These are phyloP conservation scores for Lophiostoma macrostomum DNA, from an alignment of 495 filamentous ascomycete genomes.

Conservation along the genomic window DNA sequence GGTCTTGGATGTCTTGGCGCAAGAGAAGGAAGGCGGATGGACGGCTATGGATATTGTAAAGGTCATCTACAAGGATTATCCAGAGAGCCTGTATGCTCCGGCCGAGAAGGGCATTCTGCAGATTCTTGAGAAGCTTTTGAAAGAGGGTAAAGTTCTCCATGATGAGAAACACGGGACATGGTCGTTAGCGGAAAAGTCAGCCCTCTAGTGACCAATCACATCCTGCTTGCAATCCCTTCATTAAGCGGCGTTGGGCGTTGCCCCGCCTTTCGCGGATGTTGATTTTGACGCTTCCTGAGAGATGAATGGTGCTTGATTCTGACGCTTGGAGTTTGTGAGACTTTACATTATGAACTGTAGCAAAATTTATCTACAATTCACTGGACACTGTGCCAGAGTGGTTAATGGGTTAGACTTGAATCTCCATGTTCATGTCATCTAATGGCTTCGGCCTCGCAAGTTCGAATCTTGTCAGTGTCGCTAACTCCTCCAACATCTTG, in stretches of 20 bases:
- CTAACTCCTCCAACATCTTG: not conserved
- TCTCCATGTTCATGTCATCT: slow-evolving; percentile 43
- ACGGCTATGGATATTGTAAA: slow-evolving; percentile 79
- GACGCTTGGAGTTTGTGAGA: too few relatives aligned
- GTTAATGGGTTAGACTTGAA: slow-evolving; percentile 57
- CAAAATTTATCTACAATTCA: not conserved
- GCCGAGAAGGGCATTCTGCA: slow-evolving; percentile 42
- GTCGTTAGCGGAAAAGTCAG: slow-evolving; percentile 29
- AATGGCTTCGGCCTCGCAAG: slow-evolving; percentile 51
- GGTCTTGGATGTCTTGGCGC: slow-evolving; percentile 64
- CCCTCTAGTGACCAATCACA: slow-evolving; percentile 19
- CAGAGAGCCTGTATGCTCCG: slow-evolving; percentile 68
- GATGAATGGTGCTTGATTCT: too few relatives aligned
- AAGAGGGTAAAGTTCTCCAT: slow-evolving; percentile 39
- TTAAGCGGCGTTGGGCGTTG: not conserved
- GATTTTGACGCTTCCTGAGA: too few relatives aligned
- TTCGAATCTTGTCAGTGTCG: slow-evolving; percentile 46
- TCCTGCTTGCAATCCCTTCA: not conserved
- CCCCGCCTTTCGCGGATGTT: too few relatives aligned
- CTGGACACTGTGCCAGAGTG: slow-evolving; percentile 46
- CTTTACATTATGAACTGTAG: too few relatives aligned
- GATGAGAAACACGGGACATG: slow-evolving; percentile 33
- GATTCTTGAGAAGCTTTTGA: slow-evolving; percentile 41
- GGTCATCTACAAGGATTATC: slow-evolving; percentile 75
- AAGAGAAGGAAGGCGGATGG: slow-evolving; percentile 49